Evolutionary conservation across 345 rosid genomes (phyloP).

Genomic region (Eucalyptus urophylla): DNA sequence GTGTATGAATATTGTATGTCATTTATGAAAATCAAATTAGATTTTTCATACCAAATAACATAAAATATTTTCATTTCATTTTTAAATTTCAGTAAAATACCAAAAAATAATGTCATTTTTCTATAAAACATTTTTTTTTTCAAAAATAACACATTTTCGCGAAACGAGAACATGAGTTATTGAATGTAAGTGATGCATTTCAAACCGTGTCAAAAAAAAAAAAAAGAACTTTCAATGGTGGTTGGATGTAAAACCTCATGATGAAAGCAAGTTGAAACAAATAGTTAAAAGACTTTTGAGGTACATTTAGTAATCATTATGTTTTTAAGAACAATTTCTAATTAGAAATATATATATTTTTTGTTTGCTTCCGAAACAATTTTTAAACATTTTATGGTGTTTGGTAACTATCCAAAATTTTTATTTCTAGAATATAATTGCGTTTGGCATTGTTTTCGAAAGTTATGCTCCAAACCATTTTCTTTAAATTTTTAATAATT

Average conservation of each 20-base stretch:
- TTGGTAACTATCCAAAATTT: fast-evolving
- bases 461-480: fast-evolving
- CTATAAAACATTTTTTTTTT: too few species aligned
- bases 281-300: neutral
- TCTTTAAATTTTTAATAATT: too few species aligned
- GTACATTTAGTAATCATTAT: too few species aligned
- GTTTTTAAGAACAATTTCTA: fast-evolving
- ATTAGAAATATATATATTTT: fast-evolving
- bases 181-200: neutral
- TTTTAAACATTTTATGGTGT: neutral
- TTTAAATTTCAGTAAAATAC: neutral
- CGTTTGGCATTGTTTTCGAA: fast-evolving
- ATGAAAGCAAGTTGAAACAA: neutral
- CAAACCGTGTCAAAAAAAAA: too few species aligned
- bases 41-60: neutral
- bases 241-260: neutral
- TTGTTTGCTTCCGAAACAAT: fast-evolving
- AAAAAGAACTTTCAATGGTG: neutral
- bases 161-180: too few species aligned
- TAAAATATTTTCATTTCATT: too few species aligned
- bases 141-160: too few species aligned
- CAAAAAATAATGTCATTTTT: too few species aligned
- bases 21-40: too few species aligned
- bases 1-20: neutral
- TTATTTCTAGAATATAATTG: fast-evolving